Evolutionary conservation across 106 monocot species (phyloP).

Genomic region (Alisma plantagoaquatica): DNA sequence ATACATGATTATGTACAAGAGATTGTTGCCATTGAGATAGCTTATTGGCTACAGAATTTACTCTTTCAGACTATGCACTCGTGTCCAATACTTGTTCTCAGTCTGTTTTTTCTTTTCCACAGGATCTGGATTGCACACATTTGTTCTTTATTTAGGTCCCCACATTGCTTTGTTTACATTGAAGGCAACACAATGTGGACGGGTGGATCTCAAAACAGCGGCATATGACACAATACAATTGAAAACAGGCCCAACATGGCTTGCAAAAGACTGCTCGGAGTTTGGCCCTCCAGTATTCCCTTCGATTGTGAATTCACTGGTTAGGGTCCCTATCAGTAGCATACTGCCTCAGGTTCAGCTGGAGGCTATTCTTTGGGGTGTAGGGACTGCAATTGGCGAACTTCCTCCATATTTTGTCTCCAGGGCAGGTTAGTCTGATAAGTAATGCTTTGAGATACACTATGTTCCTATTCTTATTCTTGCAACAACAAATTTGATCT

Average conservation of each 20-base stretch:
- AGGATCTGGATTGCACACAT: slow-evolving; percentile 99
- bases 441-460: too few relatives aligned
- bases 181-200: slow-evolving; percentile 79
- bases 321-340: slow-evolving; percentile 58
- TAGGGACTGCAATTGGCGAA: slow-evolving; percentile 94
- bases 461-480: too few relatives aligned
- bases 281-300: slow-evolving; percentile 65
- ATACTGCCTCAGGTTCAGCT: slow-evolving; percentile 73
- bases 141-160: slow-evolving; percentile 90
- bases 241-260: slow-evolving; percentile 76
- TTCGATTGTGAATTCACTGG: slow-evolving; percentile 26
- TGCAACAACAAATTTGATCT: too few relatives aligned
- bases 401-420: slow-evolving; percentile 97
- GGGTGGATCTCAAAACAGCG: slow-evolving; percentile 77
- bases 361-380: slow-evolving; percentile 91
- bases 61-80: too few relatives aligned
- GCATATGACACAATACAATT: slow-evolving; percentile 90
- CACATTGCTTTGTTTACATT: slow-evolving; percentile 92
- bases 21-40: too few relatives aligned
- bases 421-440: slow-evolving; percentile 75
- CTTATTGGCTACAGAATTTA: too few relatives aligned
- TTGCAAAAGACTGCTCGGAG: slow-evolving; percentile 66
- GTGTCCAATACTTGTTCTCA: too few relatives aligned
- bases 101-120: slow-evolving; percentile 9
- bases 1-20: too few relatives aligned